phyloP scores from a whole-genome alignment of 192 early-diverging fungal genomes.

The Coemansia guatemalensis region DNA sequence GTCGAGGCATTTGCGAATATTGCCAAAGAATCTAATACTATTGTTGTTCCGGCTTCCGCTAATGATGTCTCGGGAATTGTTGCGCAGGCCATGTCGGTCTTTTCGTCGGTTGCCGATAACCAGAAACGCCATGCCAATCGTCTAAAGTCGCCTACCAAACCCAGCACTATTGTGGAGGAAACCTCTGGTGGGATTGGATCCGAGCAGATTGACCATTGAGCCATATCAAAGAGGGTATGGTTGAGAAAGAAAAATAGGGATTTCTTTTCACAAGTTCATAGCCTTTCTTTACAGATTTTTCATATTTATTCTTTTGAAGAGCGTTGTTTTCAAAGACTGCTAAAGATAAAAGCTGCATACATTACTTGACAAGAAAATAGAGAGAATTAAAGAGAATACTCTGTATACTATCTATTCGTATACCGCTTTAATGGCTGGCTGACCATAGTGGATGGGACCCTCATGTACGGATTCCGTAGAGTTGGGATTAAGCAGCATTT shows the following conservation, averaged over 20 bases:
- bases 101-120: slow-evolving; percentile 30
- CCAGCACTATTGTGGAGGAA: slow-evolving; percentile 1
- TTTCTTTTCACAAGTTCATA: no score
- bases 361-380: no score
- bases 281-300: no score
- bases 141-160: background rate
- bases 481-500: background rate
- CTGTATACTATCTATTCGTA: no score
- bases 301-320: no score
- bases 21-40: slow-evolving; percentile 89
- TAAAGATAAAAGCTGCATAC: no score
- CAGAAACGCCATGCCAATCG: slow-evolving; percentile 17
- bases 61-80: slow-evolving; percentile 88
- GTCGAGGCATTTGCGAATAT: slow-evolving; percentile 71
- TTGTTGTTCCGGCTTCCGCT: slow-evolving; percentile 63
- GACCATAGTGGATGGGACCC: background rate
- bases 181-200: slow-evolving; percentile 45
- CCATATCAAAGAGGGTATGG: background rate
- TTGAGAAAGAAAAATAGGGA: no score
- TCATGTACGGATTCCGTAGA: background rate
- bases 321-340: no score
- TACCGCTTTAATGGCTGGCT: no score
- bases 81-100: slow-evolving; percentile 67
- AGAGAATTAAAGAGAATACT: no score
- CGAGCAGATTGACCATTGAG: slow-evolving; percentile 40